Evolutionary conservation across 2,329 filamentous ascomycete genomes (phyloP).

Genomic region (Venturia aucupariae): DNA sequence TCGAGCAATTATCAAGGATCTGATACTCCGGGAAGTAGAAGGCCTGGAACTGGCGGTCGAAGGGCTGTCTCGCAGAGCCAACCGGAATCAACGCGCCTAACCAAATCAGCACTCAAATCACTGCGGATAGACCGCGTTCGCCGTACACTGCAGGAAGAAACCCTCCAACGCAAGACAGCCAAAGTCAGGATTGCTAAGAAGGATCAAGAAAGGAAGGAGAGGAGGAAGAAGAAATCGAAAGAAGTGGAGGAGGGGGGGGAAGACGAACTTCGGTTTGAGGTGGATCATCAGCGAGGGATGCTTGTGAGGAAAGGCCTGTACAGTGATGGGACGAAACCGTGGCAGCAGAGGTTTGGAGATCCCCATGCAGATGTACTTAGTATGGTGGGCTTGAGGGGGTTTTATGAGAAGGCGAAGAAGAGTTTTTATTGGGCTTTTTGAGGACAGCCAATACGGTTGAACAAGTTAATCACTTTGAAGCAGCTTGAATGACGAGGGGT

Average conservation of each 20-base stretch:
- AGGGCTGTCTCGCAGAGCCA: neutral
- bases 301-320: constrained; percentile 1
- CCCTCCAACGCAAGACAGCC: neutral
- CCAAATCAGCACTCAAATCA: neutral
- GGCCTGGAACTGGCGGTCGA: neutral
- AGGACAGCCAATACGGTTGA: too few relatives aligned
- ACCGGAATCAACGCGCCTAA: neutral
- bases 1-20: neutral
- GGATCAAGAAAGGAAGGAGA: neutral
- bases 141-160: neutral
- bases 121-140: neutral
- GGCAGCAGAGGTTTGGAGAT: neutral
- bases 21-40: neutral
- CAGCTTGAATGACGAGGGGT: too few relatives aligned
- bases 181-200: neutral
- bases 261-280: neutral
- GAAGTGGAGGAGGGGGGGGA: neutral
- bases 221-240: neutral
- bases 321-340: neutral
- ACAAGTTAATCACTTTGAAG: too few relatives aligned
- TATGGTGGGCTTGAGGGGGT: neutral
- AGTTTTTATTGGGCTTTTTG: neutral
- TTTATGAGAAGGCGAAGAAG: neutral
- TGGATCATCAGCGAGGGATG: neutral
- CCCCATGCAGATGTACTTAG: neutral